phyloP scores from a whole-genome alignment of 495 filamentous ascomycete genomes.

The Chaetomidium leptoderma region DNA sequence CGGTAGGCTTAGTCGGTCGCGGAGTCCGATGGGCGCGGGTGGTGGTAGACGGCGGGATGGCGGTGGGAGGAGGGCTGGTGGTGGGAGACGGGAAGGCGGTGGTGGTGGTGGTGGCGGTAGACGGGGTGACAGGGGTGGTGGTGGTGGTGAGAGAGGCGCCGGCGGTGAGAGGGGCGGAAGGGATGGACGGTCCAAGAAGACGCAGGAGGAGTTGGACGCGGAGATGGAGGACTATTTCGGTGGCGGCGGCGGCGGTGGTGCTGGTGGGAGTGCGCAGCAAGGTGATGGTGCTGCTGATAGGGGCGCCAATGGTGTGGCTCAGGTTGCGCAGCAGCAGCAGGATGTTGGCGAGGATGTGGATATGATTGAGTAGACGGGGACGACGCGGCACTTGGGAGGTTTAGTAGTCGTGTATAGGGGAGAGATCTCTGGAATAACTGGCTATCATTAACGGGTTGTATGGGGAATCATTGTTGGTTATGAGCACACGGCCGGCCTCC shows the following conservation, averaged over 20 bases:
- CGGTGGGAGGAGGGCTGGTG: conserved; percentile 24
- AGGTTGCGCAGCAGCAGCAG: conserved; percentile 12
- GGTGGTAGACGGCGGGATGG: conserved; percentile 31
- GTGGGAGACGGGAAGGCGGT: conserved; percentile 40
- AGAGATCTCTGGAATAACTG: background rate
- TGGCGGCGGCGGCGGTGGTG: conserved; percentile 32
- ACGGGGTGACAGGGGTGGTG: conserved; percentile 37
- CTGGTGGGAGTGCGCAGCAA: conserved; percentile 18
- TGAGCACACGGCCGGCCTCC: background rate
- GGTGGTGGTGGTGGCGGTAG: conserved; percentile 39
- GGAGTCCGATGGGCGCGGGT: conserved; percentile 41
- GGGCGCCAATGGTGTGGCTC: background rate
- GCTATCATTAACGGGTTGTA: background rate
- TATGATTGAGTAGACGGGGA: conserved; percentile 29
- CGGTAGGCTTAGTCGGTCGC: conserved; percentile 39
- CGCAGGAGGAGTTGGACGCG: conserved; percentile 84
- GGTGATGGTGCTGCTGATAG: conserved; percentile 19
- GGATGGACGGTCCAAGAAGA: conserved; percentile 72
- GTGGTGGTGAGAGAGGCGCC: conserved; percentile 34
- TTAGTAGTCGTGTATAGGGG: background rate
- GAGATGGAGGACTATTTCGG: conserved; percentile 96
- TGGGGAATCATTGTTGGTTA: background rate
- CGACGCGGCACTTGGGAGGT: too few species aligned
- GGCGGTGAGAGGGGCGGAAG: conserved; percentile 43
- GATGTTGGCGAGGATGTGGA: conserved; percentile 25